These are phyloP conservation scores for Fimicolochytrium jonesii DNA, from an alignment of 192 early-diverging fungal genomes.

Conservation along the genomic window DNA sequence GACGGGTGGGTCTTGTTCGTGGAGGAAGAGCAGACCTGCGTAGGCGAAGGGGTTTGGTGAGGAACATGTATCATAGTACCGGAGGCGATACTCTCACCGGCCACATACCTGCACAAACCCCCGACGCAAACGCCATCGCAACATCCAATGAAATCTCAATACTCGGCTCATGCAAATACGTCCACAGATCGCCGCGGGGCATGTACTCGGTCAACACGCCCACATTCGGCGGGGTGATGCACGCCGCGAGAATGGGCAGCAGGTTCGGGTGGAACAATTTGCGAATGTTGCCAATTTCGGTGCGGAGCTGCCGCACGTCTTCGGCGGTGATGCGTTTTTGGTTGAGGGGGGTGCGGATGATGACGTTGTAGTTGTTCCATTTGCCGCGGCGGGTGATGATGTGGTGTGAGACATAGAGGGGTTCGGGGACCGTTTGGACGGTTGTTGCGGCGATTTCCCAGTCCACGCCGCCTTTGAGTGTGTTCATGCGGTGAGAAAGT, in stretches of 20 bases:
- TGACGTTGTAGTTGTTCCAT: slow-evolving; percentile 35
- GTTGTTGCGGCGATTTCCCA: slow-evolving; percentile 37
- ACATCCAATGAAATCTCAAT: slow-evolving; percentile 30
- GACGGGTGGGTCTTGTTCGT: slow-evolving; percentile 35
- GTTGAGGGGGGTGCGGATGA: slow-evolving; percentile 25
- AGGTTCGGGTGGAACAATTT: slow-evolving; percentile 38
- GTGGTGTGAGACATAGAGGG: background rate
- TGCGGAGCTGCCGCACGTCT: background rate
- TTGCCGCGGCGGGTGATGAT: slow-evolving; percentile 25
- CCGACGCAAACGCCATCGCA: slow-evolving; percentile 28
- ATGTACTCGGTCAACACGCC: slow-evolving; percentile 36
- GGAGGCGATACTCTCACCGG: no score
- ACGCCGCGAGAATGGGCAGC: slow-evolving; percentile 28
- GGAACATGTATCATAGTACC: no score
- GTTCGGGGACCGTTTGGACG: slow-evolving; percentile 12
- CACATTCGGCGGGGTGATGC: slow-evolving; percentile 35
- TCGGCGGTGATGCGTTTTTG: slow-evolving; percentile 20
- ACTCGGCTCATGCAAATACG: slow-evolving; percentile 31
- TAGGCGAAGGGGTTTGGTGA: no score
- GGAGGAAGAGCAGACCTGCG: slow-evolving; percentile 39
- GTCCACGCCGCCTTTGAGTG: slow-evolving; percentile 24
- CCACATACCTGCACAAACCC: slow-evolving; percentile 26
- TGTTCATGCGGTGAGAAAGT: background rate
- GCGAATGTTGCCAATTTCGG: slow-evolving; percentile 10
- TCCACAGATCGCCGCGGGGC: slow-evolving; percentile 18